Conservation (phyloP, 1,284 basidiomycete species). For the Ganoderma lingzhi region DNA sequence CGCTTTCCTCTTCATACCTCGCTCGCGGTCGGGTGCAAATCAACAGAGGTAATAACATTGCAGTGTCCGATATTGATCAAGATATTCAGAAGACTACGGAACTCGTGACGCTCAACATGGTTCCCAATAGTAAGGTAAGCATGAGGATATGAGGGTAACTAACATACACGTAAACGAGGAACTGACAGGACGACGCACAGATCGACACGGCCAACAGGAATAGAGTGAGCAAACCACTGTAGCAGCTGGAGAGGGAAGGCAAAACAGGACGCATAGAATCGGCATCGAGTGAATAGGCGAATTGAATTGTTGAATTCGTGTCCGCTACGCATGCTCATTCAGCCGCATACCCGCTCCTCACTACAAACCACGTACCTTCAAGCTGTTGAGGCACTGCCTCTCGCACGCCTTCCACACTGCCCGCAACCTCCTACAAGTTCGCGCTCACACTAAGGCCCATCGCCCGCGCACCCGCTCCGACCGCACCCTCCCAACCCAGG, state of each 20-base stretch:
- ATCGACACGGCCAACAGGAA: background rate
- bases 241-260: background rate
- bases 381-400: background rate
- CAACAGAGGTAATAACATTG: constrained; percentile 1
- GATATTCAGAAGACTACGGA: constrained; percentile 19
- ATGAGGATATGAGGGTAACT: constrained; percentile 6
- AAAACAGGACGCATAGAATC: constrained; percentile 12
- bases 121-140: constrained; percentile 31
- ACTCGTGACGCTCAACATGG: constrained; percentile 32
- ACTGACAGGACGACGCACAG: constrained; percentile 20
- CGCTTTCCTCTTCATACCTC: background rate
- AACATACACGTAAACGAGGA: constrained; percentile 20
- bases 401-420: constrained; percentile 1
- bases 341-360: constrained; percentile 13
- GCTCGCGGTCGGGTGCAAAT: background rate
- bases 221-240: constrained; percentile 1
- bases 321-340: constrained; percentile 20
- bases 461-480: constrained; percentile 79
- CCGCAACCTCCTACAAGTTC: constrained; percentile 24
- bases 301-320: background rate
- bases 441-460: constrained; percentile 58
- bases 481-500: constrained; percentile 77
- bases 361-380: constrained; percentile 17
- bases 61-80: constrained; percentile 12
- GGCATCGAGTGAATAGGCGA: constrained; percentile 15